Conservation (phyloP, 495 filamentous ascomycete species). For the Daldinia bambusicola region DNA sequence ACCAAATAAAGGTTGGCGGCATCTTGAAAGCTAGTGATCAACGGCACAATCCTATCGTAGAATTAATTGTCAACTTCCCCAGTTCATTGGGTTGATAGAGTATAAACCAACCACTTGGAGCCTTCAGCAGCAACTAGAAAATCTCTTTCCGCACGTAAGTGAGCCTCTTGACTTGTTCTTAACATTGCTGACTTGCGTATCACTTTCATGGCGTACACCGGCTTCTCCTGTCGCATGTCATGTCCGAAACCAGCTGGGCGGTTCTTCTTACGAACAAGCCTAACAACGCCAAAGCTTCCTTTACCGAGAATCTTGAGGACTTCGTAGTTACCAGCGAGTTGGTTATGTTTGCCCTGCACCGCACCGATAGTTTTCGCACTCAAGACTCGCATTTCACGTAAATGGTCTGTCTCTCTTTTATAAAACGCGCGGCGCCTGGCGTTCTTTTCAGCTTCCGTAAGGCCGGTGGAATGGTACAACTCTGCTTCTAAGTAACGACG, state of each 20-base stretch:
- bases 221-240: slow-evolving; percentile 35
- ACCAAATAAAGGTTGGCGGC: slow-evolving; percentile 83
- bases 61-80: slow-evolving; percentile 2
- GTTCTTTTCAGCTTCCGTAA: slow-evolving; percentile 66
- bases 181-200: slow-evolving; percentile 94
- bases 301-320: slow-evolving; percentile 87
- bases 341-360: slow-evolving; percentile 35
- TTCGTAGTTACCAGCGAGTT: slow-evolving; percentile 71
- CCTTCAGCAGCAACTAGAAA: slow-evolving; percentile 86
- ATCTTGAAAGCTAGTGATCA: slow-evolving; percentile 92
- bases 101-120: slow-evolving; percentile 70
- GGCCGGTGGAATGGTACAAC: slow-evolving; percentile 60
- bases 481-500: slow-evolving; percentile 72
- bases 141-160: slow-evolving; percentile 89
- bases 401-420: slow-evolving; percentile 74
- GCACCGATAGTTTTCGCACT: slow-evolving; percentile 66
- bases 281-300: slow-evolving; percentile 93
- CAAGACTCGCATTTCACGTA: slow-evolving; percentile 76
- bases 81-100: background rate
- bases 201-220: slow-evolving; percentile 94
- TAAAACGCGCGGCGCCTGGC: slow-evolving; percentile 67
- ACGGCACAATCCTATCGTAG: slow-evolving; percentile 72
- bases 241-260: slow-evolving; percentile 19
- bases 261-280: slow-evolving; percentile 76
- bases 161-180: slow-evolving; percentile 87